These are phyloP conservation scores for Leishmania major DNA, from an alignment of 208 protist species.

Conservation along the genomic window DNA sequence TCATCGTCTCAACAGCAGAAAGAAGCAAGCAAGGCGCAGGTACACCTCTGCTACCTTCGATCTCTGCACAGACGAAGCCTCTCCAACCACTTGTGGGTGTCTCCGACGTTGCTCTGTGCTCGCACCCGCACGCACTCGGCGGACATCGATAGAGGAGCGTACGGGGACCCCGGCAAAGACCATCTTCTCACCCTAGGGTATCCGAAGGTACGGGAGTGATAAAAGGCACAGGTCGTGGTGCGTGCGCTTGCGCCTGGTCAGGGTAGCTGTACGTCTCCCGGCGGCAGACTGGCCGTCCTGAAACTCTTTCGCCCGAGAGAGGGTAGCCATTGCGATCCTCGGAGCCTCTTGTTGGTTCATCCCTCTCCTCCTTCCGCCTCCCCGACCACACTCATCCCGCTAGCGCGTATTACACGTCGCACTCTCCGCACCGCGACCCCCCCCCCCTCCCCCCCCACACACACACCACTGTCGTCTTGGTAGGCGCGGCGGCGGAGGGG, in stretches of 20 bases:
- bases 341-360: background rate
- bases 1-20: background rate
- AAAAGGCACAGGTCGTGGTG: background rate
- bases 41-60: background rate
- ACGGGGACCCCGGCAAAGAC: background rate
- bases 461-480: background rate
- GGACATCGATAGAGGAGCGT: background rate
- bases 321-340: background rate
- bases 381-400: background rate
- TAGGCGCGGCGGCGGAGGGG: background rate
- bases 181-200: background rate
- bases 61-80: background rate
- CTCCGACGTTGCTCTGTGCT: no score
- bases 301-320: background rate
- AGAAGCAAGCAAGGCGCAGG: background rate
- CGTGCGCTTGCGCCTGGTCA: background rate
- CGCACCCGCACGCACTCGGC: background rate
- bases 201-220: background rate
- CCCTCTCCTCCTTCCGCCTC: background rate
- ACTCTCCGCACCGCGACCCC: background rate
- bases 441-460: background rate
- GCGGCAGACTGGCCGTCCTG: background rate
- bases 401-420: background rate
- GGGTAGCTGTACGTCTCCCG: background rate
- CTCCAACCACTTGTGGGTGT: background rate